Conservation (phyloP, 1,284 basidiomycete species). For the Salmacisia buchloeana region DNA sequence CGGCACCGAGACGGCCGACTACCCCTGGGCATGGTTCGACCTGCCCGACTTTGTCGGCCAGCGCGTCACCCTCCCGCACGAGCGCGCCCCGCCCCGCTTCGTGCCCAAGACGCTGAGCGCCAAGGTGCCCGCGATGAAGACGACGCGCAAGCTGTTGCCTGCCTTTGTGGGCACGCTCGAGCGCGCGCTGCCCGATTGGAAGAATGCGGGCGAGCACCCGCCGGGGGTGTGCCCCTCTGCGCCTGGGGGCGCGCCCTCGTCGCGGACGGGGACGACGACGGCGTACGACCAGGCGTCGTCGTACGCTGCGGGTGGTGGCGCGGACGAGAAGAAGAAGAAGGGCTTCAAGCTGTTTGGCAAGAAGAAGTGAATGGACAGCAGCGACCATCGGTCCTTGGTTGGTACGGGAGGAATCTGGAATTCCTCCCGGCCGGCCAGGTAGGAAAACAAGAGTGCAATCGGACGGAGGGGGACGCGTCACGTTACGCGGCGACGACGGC, state of each 20-base stretch:
- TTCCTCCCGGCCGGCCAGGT: too few species aligned
- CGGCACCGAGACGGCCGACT: conserved; percentile 36
- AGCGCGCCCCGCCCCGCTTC: not conserved
- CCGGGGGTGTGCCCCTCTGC: not conserved
- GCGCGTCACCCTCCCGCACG: conserved; percentile 12
- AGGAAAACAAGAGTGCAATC: too few species aligned
- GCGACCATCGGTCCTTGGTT: too few species aligned
- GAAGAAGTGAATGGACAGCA: conserved; percentile 9
- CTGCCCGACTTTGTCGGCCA: conserved; percentile 36
- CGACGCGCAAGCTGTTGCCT: conserved; percentile 10
- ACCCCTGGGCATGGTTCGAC: conserved; percentile 44
- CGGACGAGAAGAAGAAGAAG: conserved; percentile 9
- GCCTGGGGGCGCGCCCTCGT: not conserved
- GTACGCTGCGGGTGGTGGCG: not conserved
- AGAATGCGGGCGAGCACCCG: not conserved
- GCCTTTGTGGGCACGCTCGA: not conserved
- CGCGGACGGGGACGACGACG: not conserved
- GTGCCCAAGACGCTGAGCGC: not conserved
- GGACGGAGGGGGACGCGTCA: too few species aligned
- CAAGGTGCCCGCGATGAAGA: not conserved
- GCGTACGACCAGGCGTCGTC: not conserved
- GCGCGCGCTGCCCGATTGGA: not conserved
- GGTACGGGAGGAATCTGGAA: too few species aligned
- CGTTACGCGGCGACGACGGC: too few species aligned
- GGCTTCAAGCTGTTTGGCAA: conserved; percentile 8